Evolutionary conservation across 2,329 filamentous ascomycete genomes (phyloP).

Genomic region (Sporothrix pallida): DNA sequence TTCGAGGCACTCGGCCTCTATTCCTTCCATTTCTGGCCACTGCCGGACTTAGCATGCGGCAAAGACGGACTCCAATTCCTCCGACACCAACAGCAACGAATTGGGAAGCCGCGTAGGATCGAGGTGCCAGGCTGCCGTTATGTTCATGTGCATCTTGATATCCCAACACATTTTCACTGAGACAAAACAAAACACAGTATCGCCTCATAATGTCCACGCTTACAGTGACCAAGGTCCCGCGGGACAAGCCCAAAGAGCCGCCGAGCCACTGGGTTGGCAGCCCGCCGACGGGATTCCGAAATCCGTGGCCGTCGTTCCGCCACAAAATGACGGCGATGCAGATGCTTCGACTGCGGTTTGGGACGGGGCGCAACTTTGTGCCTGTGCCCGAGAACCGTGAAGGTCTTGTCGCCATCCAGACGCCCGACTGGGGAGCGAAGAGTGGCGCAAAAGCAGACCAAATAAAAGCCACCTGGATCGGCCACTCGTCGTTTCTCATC

Average conservation of each 20-base stretch:
- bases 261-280: constrained; percentile 33
- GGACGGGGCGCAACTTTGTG: constrained; percentile 30
- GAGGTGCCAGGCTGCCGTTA: not conserved
- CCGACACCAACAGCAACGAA: not conserved
- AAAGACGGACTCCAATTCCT: constrained; percentile 5
- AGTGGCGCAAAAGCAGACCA: not conserved
- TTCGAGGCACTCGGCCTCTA: not conserved
- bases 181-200: too few relatives aligned
- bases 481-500: constrained; percentile 89
- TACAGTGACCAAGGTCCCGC: constrained; percentile 7
- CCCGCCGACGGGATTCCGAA: constrained; percentile 31
- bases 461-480: constrained; percentile 78
- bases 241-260: not conserved
- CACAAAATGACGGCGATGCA: constrained; percentile 14
- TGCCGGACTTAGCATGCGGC: constrained; percentile 8
- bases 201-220: constrained; percentile 7
- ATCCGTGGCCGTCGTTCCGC: constrained; percentile 34
- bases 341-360: constrained; percentile 14
- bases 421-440: constrained; percentile 28
- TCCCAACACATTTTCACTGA: too few relatives aligned
- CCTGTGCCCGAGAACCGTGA: constrained; percentile 27
- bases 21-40: not conserved
- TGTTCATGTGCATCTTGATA: not conserved
- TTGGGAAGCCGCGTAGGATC: constrained; percentile 9
- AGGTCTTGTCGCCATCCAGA: constrained; percentile 25